phyloP scores from a whole-genome alignment of 2,329 filamentous ascomycete species.

The Cladosporium sp. region DNA sequence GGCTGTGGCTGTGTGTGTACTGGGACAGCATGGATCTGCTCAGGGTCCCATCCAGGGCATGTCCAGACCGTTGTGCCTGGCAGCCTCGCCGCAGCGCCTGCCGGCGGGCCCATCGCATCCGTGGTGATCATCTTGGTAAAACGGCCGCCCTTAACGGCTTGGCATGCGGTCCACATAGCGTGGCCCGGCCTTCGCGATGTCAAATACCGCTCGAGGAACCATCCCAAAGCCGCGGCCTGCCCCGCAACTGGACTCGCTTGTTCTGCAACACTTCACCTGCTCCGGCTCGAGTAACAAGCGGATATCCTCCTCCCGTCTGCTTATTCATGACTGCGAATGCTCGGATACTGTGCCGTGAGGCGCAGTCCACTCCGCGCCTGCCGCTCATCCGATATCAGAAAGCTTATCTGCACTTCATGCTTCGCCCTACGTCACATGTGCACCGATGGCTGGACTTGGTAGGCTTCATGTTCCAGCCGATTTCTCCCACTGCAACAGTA shows the following conservation, averaged over 20 bases:
- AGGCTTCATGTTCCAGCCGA: too few relatives aligned
- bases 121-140: neutral
- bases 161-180: neutral
- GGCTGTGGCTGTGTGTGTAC: slow-evolving; percentile 1
- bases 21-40: neutral
- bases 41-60: neutral
- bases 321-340: neutral
- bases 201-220: neutral
- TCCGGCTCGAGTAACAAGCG: too few relatives aligned
- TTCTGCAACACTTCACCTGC: too few relatives aligned
- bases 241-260: neutral
- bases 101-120: too few relatives aligned
- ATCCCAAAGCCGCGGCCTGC: neutral
- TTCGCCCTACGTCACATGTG: neutral
- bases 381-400: neutral
- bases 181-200: neutral
- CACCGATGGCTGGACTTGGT: too few relatives aligned
- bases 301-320: neutral
- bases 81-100: too few relatives aligned
- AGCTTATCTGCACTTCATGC: slow-evolving; percentile 1
- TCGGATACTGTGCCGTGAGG: slow-evolving; percentile 6
- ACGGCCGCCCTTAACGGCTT: too few relatives aligned
- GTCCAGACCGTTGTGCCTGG: neutral
- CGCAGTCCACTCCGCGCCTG: neutral
- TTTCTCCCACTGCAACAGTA: neutral